Evolutionary conservation across 2,329 filamentous ascomycete genomes (phyloP).

Genomic region (Beauveria rudraprayagi): DNA sequence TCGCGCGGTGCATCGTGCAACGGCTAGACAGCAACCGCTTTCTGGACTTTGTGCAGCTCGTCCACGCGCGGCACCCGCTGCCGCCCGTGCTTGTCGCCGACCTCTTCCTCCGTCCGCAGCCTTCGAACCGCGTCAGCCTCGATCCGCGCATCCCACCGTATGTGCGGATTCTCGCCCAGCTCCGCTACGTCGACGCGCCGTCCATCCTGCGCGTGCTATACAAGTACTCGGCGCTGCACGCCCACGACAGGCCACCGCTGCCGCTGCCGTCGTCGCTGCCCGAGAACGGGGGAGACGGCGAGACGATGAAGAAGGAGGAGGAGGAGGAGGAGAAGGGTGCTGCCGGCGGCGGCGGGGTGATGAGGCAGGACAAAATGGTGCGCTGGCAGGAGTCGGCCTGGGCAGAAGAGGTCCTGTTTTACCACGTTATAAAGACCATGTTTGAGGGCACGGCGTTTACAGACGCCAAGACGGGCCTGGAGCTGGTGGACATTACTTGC

Average conservation of each 20-base stretch:
- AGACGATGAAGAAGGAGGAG: constrained; percentile 15
- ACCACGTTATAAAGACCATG: constrained; percentile 84
- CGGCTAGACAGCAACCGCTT: constrained; percentile 49
- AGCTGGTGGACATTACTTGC: constrained; percentile 41
- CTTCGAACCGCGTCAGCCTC: constrained; percentile 39
- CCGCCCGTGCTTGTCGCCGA: constrained; percentile 45
- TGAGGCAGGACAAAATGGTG: constrained; percentile 17
- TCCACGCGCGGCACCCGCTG: constrained; percentile 44
- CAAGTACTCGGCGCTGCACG: constrained; percentile 47
- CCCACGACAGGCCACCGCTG: constrained; percentile 12
- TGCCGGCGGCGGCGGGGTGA: background rate
- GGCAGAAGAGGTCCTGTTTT: constrained; percentile 85
- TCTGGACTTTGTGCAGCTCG: constrained; percentile 39
- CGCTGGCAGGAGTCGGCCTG: constrained; percentile 51
- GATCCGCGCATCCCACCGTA: constrained; percentile 55
- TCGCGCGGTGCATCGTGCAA: constrained; percentile 39
- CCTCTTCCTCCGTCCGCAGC: constrained; percentile 48
- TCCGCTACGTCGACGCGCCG: constrained; percentile 44
- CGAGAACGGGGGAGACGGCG: constrained; percentile 10
- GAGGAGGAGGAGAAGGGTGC: constrained; percentile 11
- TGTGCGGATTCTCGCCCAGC: constrained; percentile 45
- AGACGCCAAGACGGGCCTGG: constrained; percentile 38
- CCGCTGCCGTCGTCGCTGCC: too few relatives aligned
- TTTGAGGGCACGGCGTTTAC: constrained; percentile 44
- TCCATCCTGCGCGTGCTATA: constrained; percentile 48